Evolutionary conservation across 352 stramenopile genomes (phyloP).

Genomic region (Phytophthora megakarya): DNA sequence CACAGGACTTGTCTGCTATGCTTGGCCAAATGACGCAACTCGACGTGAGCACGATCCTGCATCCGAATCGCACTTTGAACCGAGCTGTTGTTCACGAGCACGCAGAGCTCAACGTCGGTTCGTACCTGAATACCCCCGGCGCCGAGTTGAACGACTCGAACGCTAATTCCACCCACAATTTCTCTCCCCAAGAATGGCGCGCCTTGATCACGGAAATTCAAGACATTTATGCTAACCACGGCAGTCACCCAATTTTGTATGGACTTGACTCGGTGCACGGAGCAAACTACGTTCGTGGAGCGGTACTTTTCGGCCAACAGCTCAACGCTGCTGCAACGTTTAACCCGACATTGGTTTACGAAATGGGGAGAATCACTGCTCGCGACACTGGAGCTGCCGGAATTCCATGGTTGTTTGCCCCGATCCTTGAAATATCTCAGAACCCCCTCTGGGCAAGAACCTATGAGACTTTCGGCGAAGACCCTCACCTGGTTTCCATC

Average conservation of each 20-base stretch:
- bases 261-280: slow-evolving; percentile 92
- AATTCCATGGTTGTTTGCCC: slow-evolving; percentile 92
- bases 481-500: slow-evolving; percentile 79
- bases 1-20: slow-evolving; percentile 46
- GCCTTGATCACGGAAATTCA: slow-evolving; percentile 77
- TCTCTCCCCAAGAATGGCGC: slow-evolving; percentile 76
- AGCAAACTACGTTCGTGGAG: slow-evolving; percentile 86
- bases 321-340: slow-evolving; percentile 91
- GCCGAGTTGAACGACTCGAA: slow-evolving; percentile 34
- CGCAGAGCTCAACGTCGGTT: slow-evolving; percentile 84
- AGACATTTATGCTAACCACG: slow-evolving; percentile 64
- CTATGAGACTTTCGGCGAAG: slow-evolving; percentile 95
- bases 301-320: slow-evolving; percentile 87
- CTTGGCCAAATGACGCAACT: slow-evolving; percentile 93
- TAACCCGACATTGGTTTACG: slow-evolving; percentile 71
- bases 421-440: slow-evolving; percentile 86
- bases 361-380: slow-evolving; percentile 74
- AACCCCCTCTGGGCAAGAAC: slow-evolving; percentile 90
- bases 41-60: slow-evolving; percentile 82
- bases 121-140: slow-evolving; percentile 85
- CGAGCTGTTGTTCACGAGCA: slow-evolving; percentile 63
- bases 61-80: slow-evolving; percentile 68
- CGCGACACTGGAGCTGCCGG: slow-evolving; percentile 86
- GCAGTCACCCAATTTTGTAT: slow-evolving; percentile 76
- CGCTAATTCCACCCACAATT: slow-evolving; percentile 42